Percentiles rank a stretch among this genome's conserved stretches.
These are phyloP conservation scores for Umbilicus rupestris DNA, from an alignment of 164 flowering plant species.

Conservation along the genomic window DNA sequence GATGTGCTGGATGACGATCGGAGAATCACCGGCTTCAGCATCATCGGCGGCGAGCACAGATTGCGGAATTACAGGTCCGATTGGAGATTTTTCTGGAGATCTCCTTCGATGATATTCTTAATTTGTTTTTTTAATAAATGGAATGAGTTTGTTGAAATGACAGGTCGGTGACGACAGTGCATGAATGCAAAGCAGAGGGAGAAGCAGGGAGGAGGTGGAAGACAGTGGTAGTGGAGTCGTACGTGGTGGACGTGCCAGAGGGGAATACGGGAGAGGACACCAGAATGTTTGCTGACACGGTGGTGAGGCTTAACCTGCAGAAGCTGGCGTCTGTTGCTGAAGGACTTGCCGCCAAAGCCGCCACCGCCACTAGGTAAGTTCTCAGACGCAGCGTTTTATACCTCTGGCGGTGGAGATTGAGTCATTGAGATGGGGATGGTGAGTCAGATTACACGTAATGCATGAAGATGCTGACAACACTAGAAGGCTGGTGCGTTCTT, in stretches of 20 bases:
- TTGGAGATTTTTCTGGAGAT: background rate
- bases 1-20: constrained; percentile 67
- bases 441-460: no score
- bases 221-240: constrained; percentile 78
- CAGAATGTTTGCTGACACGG: constrained; percentile 85
- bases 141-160: background rate
- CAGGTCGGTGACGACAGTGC: constrained; percentile 70
- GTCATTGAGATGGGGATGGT: no score
- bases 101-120: background rate
- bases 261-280: constrained; percentile 96
- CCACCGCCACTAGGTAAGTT: background rate
- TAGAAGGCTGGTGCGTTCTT: no score
- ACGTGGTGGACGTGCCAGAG: constrained; percentile 87
- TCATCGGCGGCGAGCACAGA: constrained; percentile 93
- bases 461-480: no score
- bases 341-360: constrained; percentile 13
- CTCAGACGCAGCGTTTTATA: background rate
- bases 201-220: constrained; percentile 30
- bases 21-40: constrained; percentile 71
- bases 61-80: constrained; percentile 44
- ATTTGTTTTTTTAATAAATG: background rate
- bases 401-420: background rate
- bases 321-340: constrained; percentile 70
- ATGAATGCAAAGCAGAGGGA: constrained; percentile 22
- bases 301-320: constrained; percentile 80